A percentile compares a stretch with the other conserved stretches of the same genome.
Evolutionary conservation across 192 early-diverging fungal genomes (phyloP).

Genomic region (Coemansia sp.): DNA sequence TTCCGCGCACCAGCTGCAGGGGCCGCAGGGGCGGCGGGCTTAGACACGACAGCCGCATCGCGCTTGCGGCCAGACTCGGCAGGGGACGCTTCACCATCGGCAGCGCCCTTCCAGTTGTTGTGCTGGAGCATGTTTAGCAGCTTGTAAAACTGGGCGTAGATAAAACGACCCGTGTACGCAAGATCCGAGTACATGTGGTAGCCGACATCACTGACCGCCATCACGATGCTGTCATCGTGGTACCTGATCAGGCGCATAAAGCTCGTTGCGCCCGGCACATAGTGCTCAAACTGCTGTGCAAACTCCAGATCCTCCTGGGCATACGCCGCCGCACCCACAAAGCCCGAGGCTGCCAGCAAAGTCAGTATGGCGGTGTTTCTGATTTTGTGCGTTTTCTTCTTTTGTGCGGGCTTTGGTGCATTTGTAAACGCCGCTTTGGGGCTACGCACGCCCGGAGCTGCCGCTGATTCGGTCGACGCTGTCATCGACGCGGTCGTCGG

Average conservation of each 20-base stretch:
- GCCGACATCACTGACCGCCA: slow-evolving; percentile 55
- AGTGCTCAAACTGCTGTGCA: slow-evolving; percentile 54
- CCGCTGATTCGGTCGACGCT: background rate
- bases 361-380: slow-evolving; percentile 31
- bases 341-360: slow-evolving; percentile 27
- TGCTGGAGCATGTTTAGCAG: slow-evolving; percentile 52
- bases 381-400: slow-evolving; percentile 39
- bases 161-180: slow-evolving; percentile 38
- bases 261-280: slow-evolving; percentile 56
- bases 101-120: slow-evolving; percentile 46
- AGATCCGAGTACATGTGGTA: slow-evolving; percentile 56
- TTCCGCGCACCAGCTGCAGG: slow-evolving; percentile 2
- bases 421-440: slow-evolving; percentile 16
- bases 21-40: background rate
- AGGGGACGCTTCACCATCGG: slow-evolving; percentile 13
- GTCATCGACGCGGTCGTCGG: background rate
- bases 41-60: background rate
- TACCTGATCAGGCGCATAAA: slow-evolving; percentile 54
- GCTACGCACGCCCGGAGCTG: slow-evolving; percentile 14
- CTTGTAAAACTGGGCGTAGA: slow-evolving; percentile 48
- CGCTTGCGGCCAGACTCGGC: slow-evolving; percentile 12
- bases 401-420: slow-evolving; percentile 27
- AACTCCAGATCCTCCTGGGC: slow-evolving; percentile 51
- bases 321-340: slow-evolving; percentile 42
- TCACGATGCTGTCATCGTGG: slow-evolving; percentile 45